phyloP scores from a whole-genome alignment of 345 rosid species.

The Garcia nutans region DNA sequence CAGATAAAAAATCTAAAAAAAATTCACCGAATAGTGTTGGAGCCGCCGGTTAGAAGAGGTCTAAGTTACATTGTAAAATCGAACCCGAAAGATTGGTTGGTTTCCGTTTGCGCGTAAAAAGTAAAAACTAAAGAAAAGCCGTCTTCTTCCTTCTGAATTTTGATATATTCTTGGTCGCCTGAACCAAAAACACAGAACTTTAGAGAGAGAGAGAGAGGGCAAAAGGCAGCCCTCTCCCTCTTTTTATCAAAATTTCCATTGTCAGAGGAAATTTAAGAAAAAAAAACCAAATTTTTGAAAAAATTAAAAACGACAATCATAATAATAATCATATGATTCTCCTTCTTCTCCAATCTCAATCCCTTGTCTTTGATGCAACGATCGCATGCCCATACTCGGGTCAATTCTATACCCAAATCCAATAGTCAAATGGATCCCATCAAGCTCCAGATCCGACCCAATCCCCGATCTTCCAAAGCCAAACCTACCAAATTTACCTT shows the following conservation, averaged over 20 bases:
- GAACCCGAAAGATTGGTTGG: background rate
- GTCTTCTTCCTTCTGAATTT: background rate
- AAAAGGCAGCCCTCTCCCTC: slow-evolving; percentile 15
- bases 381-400: slow-evolving; percentile 58
- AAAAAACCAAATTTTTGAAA: background rate
- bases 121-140: background rate
- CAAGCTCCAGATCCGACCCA: slow-evolving; percentile 48
- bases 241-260: background rate
- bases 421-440: slow-evolving; percentile 51
- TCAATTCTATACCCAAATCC: slow-evolving; percentile 22
- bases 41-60: too few species aligned
- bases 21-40: too few species aligned
- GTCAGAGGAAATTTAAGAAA: background rate
- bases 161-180: background rate
- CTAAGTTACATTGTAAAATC: background rate
- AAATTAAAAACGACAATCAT: background rate
- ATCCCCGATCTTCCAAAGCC: slow-evolving; percentile 38
- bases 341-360: slow-evolving; percentile 1
- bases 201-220: background rate
- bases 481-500: slow-evolving; percentile 31
- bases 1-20: too few species aligned
- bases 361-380: slow-evolving; percentile 73
- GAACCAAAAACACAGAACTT: background rate
- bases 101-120: background rate
- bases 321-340: slow-evolving; percentile 21